Evolutionary conservation across 2,329 filamentous ascomycete species (phyloP).

Genomic region (Diaporthe sp.): DNA sequence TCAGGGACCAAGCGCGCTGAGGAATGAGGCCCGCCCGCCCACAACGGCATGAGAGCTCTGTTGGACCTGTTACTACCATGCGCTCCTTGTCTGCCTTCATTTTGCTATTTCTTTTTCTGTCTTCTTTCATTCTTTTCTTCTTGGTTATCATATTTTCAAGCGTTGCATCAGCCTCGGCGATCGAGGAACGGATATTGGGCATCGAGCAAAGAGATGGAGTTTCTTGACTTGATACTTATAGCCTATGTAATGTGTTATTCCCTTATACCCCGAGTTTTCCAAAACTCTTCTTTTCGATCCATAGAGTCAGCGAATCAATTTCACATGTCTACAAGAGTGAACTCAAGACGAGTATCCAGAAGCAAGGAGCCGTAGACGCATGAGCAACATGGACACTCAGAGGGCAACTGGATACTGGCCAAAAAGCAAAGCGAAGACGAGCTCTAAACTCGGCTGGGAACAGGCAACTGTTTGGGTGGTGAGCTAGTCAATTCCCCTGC

Average conservation of each 20-base stretch:
- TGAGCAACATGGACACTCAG: neutral
- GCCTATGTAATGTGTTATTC: slow-evolving; percentile 37
- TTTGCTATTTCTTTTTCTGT: slow-evolving; percentile 6
- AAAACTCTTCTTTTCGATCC: slow-evolving; percentile 19
- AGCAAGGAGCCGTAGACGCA: neutral
- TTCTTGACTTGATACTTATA: slow-evolving; percentile 28
- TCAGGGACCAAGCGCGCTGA: slow-evolving; percentile 66
- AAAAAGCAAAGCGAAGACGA: neutral
- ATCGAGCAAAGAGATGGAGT: slow-evolving; percentile 10
- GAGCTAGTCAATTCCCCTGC: slow-evolving; percentile 13
- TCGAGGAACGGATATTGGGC: slow-evolving; percentile 2
- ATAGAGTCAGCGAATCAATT: slow-evolving; percentile 34
- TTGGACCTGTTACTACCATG: too few species aligned
- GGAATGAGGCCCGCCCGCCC: slow-evolving; percentile 46
- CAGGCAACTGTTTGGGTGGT: neutral
- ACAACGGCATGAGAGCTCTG: slow-evolving; percentile 25
- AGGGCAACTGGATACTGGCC: too few species aligned
- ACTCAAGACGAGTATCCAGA: neutral
- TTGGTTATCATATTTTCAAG: slow-evolving; percentile 20
- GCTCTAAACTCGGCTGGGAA: neutral
- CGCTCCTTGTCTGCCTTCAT: neutral
- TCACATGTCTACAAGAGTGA: neutral
- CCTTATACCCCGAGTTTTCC: slow-evolving; percentile 33
- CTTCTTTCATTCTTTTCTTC: neutral
- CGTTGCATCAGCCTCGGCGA: slow-evolving; percentile 33